phyloP scores from a whole-genome alignment of 768 basidiomycete species.

The Mycena latifolia region DNA sequence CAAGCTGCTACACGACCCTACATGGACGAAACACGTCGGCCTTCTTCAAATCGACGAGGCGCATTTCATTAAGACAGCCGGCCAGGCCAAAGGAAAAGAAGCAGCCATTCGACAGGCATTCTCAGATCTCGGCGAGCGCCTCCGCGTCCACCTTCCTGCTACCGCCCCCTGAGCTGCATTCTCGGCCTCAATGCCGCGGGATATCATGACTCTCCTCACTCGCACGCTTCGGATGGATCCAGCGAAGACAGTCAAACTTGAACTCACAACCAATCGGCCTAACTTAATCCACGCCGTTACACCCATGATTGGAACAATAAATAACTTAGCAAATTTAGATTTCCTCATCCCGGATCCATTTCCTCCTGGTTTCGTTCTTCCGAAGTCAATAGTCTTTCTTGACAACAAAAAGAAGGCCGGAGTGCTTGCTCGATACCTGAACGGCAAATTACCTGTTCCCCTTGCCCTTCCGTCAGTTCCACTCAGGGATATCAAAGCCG shows the following conservation, averaged over 20 bases:
- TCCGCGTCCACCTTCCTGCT: slow-evolving; percentile 7
- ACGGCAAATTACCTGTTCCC: background rate
- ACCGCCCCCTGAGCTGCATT: background rate
- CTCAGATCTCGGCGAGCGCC: slow-evolving; percentile 5
- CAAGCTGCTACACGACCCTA: slow-evolving; percentile 1
- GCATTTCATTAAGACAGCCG: slow-evolving; percentile 35
- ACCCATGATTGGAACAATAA: slow-evolving; percentile 3
- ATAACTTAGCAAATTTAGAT: slow-evolving; percentile 7
- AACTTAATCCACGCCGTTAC: slow-evolving; percentile 4
- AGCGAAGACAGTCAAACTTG: background rate
- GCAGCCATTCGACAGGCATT: too few relatives aligned
- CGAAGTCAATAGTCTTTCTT: background rate
- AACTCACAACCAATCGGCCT: slow-evolving; percentile 7
- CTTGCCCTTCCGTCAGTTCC: background rate
- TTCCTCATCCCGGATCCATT: background rate
- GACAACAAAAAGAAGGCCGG: slow-evolving; percentile 12
- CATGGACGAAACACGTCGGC: slow-evolving; percentile 22
- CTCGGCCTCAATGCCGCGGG: slow-evolving; percentile 9
- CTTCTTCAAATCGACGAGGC: slow-evolving; percentile 36
- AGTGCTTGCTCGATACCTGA: background rate
- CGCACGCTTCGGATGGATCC: slow-evolving; percentile 8
- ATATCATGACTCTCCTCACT: background rate
- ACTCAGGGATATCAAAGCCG: slow-evolving; percentile 10
- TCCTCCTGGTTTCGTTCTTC: background rate
- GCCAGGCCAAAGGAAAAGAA: slow-evolving; percentile 9